These are phyloP conservation scores for Picea engelmannii DNA, from an alignment of 83 land plant species.

Conservation along the genomic window DNA sequence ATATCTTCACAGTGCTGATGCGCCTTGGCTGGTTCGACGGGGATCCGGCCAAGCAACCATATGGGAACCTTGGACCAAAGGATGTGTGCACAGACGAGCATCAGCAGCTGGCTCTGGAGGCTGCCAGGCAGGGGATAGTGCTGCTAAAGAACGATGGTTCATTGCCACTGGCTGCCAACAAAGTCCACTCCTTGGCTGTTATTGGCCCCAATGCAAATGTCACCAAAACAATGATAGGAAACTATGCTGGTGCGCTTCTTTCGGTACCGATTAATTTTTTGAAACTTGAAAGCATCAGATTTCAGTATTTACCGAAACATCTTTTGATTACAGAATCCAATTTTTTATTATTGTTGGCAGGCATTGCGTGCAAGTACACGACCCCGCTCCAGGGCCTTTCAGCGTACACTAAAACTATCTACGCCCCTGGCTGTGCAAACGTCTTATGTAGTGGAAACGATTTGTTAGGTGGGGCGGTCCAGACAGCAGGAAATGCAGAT, in stretches of 20 bases:
- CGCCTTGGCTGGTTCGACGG: no score
- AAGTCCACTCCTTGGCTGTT: conserved; percentile 60
- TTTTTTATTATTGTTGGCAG: conserved; percentile 30
- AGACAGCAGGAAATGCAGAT: conserved; percentile 26
- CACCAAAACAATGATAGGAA: conserved; percentile 73
- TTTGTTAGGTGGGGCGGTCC: conserved; percentile 28
- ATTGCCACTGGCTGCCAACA: conserved; percentile 46
- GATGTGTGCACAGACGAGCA: conserved; percentile 70
- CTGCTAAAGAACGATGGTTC: conserved; percentile 62
- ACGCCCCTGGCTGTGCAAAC: conserved; percentile 60
- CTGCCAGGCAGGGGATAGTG: conserved; percentile 78
- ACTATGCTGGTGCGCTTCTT: conserved; percentile 49
- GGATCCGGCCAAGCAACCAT: no score
- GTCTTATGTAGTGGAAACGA: conserved; percentile 37
- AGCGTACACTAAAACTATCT: conserved; percentile 30
- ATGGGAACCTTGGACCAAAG: conserved; percentile 59
- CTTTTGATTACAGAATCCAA: not conserved
- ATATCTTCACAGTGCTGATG: conserved; percentile 54
- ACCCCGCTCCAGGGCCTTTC: conserved; percentile 73
- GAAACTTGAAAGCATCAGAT: not conserved
- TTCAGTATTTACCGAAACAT: not conserved
- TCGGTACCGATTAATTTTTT: not conserved
- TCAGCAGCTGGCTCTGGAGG: conserved; percentile 69
- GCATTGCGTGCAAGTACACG: conserved; percentile 69
- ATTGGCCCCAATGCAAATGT: conserved; percentile 86